Conservation (phyloP, 2,329 filamentous ascomycete genomes). For the Setomelanomma holmii region DNA sequence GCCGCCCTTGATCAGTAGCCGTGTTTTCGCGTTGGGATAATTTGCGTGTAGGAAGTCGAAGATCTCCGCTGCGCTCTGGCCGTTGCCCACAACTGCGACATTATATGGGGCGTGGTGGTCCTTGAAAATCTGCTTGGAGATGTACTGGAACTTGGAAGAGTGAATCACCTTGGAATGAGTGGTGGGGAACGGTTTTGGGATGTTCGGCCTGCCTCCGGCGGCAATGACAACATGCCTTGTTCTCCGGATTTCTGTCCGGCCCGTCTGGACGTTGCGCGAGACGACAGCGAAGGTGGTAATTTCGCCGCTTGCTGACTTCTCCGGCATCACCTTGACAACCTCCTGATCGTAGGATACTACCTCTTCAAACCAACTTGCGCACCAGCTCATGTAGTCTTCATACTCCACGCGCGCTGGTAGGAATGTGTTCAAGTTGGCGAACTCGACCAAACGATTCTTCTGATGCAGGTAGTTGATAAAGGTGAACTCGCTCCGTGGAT, state of each 20-base stretch:
- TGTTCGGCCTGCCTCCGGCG: constrained; percentile 71
- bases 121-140: constrained; percentile 65
- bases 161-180: constrained; percentile 80
- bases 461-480: constrained; percentile 93
- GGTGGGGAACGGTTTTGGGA: constrained; percentile 73
- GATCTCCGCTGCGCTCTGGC: constrained; percentile 94
- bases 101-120: constrained; percentile 67
- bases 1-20: constrained; percentile 80
- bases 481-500: constrained; percentile 90
- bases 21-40: constrained; percentile 82
- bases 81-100: constrained; percentile 85
- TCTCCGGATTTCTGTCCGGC: constrained; percentile 60
- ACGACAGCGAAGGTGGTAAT: constrained; percentile 73
- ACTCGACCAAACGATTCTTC: constrained; percentile 82
- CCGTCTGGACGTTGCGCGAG: constrained; percentile 68
- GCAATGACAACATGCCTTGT: constrained; percentile 75
- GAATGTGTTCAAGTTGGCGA: constrained; percentile 90
- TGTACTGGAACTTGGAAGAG: constrained; percentile 82
- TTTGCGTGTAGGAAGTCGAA: constrained; percentile 85
- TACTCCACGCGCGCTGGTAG: constrained; percentile 86
- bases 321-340: constrained; percentile 74
- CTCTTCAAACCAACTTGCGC: constrained; percentile 76
- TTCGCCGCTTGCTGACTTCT: constrained; percentile 57
- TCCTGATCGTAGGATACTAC: constrained; percentile 79
- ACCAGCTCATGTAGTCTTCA: constrained; percentile 96